Base-by-base conservation (phyloP, 768 basidiomycete genomes). In the Mrakia blollopis region DNA sequence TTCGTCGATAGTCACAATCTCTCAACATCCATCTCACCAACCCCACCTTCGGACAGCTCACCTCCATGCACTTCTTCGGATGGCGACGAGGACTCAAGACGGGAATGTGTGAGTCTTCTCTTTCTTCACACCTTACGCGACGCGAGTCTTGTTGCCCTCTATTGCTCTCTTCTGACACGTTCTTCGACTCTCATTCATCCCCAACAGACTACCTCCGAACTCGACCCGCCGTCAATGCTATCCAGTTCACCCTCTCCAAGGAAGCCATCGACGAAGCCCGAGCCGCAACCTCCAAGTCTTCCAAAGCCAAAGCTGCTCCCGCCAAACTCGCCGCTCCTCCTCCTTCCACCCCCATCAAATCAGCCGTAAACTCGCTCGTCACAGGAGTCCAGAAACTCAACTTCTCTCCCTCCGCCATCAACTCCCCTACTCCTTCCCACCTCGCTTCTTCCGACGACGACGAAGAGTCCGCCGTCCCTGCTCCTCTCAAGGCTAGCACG, bases 21-120 rank as follows among this genome's bases (percentile, higher is more conserved):
- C 86, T 99, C 83, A 98, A 98, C 84, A 88, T 99, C 76, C 96
- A 98, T 83, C 85, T 99, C 68, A 90, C 92, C 82, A 86, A 91
- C 54, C 96, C 96, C 41, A 93, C 93, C 4, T 86, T 90, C 76
- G 93, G 93, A 13, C 96, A 99, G 84, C 86, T 99, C 79, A 95
- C 94, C 54, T 92, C 91, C 78, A 94, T 94, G 93, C 94, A 95
- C 84, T 96, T 95, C 87, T 98, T 98, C 83, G 97, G 94, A n/a
- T 98, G 97, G 97, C 96, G 96, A 88, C 93, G 93, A 85, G 97
- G 97, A 47, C 85, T 99, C 82, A 99, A 99, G 89, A 99, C 97
- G 0, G 97, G 96, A 80, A 95, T 96, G 92, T 94, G 78, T 81
- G 62, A 68, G 80, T 62, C 63, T 23, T 76, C 50, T 37, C 25